These are phyloP conservation scores for Podila epigama DNA, from an alignment of 192 early-diverging fungal species.

Conservation along the genomic window DNA sequence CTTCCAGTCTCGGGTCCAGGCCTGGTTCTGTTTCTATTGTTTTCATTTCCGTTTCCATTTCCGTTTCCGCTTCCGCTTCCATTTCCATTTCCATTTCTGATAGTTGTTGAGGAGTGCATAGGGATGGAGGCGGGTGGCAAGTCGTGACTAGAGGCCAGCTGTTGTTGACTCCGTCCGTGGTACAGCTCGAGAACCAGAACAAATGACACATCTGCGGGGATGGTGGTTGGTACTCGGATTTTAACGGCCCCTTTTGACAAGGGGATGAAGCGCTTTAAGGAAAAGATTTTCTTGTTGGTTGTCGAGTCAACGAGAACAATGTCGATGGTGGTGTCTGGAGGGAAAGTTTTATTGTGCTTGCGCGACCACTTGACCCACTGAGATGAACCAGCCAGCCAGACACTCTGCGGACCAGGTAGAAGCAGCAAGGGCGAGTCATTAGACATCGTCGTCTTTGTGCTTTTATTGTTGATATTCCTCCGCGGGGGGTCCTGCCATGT, in stretches of 20 bases:
- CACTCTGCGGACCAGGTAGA: conserved; percentile 17
- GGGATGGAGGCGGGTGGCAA: too few species aligned
- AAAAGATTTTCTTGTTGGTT: conserved; percentile 28
- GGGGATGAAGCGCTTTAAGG: conserved; percentile 39
- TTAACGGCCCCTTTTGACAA: conserved; percentile 22
- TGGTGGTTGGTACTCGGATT: conserved; percentile 19
- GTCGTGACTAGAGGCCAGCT: background rate
- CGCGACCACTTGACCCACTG: conserved; percentile 31
- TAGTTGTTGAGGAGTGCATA: too few species aligned
- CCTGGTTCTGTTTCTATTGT: background rate
- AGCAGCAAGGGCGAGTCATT: conserved; percentile 23
- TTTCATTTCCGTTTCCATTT: too few species aligned
- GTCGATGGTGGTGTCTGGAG: conserved; percentile 36
- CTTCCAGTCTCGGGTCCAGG: background rate
- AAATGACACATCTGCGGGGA: conserved; percentile 17
- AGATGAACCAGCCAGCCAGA: conserved; percentile 39
- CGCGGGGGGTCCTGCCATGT: too few species aligned
- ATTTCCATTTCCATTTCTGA: too few species aligned
- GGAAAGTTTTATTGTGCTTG: conserved; percentile 22
- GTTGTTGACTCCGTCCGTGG: conserved; percentile 29
- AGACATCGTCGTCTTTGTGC: too few species aligned
- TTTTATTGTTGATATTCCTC: too few species aligned
- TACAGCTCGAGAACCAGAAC: conserved; percentile 42
- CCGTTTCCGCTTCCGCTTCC: too few species aligned
- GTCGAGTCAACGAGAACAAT: conserved; percentile 28